Evolutionary conservation across 768 basidiomycete genomes (phyloP).

Genomic region (Tylopilus sp.): DNA sequence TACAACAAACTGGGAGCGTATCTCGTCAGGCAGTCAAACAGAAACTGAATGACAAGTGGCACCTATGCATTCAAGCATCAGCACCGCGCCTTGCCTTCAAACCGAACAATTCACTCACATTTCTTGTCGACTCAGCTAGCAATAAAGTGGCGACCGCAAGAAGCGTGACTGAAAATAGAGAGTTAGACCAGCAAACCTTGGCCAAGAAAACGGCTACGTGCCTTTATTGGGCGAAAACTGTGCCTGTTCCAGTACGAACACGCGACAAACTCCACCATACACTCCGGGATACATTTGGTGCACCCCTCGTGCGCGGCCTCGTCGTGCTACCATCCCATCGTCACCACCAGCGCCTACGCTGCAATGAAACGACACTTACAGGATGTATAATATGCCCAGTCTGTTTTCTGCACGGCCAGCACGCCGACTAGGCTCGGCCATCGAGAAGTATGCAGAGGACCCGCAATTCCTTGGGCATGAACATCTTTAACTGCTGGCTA

Average conservation of each 20-base stretch:
- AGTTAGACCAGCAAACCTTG: conserved; percentile 35
- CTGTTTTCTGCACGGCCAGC: conserved; percentile 64
- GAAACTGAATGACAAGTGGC: conserved; percentile 50
- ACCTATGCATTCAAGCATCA: conserved; percentile 33
- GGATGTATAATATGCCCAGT: conserved; percentile 64
- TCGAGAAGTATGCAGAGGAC: conserved; percentile 56
- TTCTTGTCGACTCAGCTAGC: conserved; percentile 44
- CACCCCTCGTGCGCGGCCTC: conserved; percentile 42
- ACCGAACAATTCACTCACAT: conserved; percentile 40
- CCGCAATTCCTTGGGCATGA: too few relatives aligned
- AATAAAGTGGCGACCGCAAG: conserved; percentile 48
- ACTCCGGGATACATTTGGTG: conserved; percentile 38
- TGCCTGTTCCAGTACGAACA: conserved; percentile 43
- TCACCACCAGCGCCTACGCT: neutral
- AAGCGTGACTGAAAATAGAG: too few relatives aligned
- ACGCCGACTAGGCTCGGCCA: conserved; percentile 67
- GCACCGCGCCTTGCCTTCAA: neutral
- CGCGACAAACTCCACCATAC: conserved; percentile 32
- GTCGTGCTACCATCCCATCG: conserved; percentile 45
- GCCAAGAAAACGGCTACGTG: too few relatives aligned
- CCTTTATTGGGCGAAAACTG: too few relatives aligned
- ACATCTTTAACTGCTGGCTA: neutral
- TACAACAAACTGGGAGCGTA: conserved; percentile 51
- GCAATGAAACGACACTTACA: conserved; percentile 45
- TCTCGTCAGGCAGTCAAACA: conserved; percentile 57